Evolutionary conservation across 164 flowering plant genomes (phyloP).

Genomic region (Platanus orientalis): DNA sequence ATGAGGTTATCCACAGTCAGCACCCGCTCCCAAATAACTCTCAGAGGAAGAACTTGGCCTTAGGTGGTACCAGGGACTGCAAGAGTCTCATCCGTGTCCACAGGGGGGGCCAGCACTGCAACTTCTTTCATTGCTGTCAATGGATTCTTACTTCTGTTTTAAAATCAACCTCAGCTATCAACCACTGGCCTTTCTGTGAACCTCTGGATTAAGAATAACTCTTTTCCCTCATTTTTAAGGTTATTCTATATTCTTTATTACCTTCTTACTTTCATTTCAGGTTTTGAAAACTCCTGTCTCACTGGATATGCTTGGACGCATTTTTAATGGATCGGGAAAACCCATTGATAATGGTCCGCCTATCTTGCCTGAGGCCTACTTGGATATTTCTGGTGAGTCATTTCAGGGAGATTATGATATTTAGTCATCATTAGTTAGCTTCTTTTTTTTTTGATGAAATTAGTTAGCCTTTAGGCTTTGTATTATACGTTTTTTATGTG

Average conservation of each 20-base stretch:
- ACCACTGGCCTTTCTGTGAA: no score
- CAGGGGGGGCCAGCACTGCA: no score
- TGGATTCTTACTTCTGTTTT: no score
- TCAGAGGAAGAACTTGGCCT: no score
- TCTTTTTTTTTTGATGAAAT: not conserved
- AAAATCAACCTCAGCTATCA: no score
- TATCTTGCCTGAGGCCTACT: conserved; percentile 92
- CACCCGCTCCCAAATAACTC: no score
- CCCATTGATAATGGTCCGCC: conserved; percentile 99
- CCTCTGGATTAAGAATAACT: no score
- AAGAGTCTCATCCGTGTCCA: no score
- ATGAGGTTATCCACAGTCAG: no score
- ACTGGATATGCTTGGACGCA: conserved; percentile 97
- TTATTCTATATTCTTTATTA: not conserved
- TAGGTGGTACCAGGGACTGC: no score
- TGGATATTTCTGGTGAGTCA: conserved; percentile 87
- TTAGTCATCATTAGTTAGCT: not conserved
- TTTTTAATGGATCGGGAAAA: conserved; percentile 98
- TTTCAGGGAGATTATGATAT: not conserved
- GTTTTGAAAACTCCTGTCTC: conserved; percentile 98
- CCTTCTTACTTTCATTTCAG: conserved; percentile 34
- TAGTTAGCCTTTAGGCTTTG: not conserved
- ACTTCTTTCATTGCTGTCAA: no score
- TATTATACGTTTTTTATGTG: not conserved
- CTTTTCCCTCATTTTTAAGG: not conserved